Base-by-base conservation (phyloP, 192 early-diverging fungal genomes). In the Coemansia interrupta region DNA sequence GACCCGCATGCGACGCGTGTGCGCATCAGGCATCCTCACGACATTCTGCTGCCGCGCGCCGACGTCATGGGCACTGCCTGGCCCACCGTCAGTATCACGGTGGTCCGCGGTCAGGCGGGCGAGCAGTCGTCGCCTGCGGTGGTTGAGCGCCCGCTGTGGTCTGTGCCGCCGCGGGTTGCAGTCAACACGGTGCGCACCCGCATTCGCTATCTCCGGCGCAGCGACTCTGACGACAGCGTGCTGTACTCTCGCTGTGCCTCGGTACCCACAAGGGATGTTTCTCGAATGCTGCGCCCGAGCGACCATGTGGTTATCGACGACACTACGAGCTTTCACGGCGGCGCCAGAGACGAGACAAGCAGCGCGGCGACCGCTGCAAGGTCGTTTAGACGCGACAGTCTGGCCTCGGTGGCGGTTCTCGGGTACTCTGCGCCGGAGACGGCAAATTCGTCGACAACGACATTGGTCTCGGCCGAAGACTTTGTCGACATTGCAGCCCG, bases 1-100 rank as follows among this genome's bases (percentile, higher is more conserved):
- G 75, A 78, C 42, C 69, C 75, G 23, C 75, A 78, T 14, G 75
- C 75, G 0, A 72, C 66, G 7, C 65, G 75, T 3, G 58, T 78
- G 42, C 75, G 75, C 17, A 32, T 78, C 14, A 39, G 75, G 28
- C 75, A 72, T 38, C 62, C 60, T n/a, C 61, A 62, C 10, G 40
- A 62, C 17, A 46, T 32, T 59, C 56, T 72, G 26, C 60, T 66
- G 60, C 68, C 68, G 10, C 53, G 63, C 2, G 36, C 48, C 14
- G 63, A 58, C 9, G 61, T 58, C 15, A 30, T 47, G 7, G 54
- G n/a, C 38, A 62, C 62, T 22, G 74, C 57, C 13, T 77, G 74
- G 74, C 74, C 74, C 6, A 49, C 59, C 9, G 65, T 72, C 32
- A 54, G 50, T 26, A 18, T 78, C 30, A 26, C 44, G 0, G 62